These are phyloP conservation scores for Akanthomyces dipterigenus DNA, from an alignment of 2,329 filamentous ascomycete genomes.

Conservation along the genomic window DNA sequence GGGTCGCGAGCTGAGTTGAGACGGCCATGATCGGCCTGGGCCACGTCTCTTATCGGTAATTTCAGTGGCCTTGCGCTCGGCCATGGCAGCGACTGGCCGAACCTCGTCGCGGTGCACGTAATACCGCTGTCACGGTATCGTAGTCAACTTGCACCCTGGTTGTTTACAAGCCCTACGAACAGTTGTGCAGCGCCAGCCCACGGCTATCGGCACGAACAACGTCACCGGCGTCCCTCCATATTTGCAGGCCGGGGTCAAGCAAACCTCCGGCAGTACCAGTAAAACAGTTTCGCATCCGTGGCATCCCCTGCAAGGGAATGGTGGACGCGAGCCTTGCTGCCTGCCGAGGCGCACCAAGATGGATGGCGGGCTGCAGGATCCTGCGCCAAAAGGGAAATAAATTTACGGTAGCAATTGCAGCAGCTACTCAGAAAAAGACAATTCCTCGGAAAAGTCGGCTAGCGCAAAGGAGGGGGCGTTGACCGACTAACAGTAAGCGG, in stretches of 20 bases:
- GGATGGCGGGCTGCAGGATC: not conserved
- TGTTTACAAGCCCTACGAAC: not conserved
- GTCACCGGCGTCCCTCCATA: not conserved
- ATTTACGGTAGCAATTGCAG: not conserved
- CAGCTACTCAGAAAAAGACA: not conserved
- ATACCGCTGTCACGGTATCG: not conserved
- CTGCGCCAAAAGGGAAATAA: not conserved
- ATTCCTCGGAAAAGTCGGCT: conserved; percentile 9
- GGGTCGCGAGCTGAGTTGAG: not conserved
- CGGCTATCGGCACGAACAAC: conserved; percentile 7
- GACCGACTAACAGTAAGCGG: not conserved
- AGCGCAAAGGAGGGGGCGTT: not conserved
- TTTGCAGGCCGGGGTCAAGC: not conserved
- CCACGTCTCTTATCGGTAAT: not conserved
- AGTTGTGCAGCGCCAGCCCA: not conserved
- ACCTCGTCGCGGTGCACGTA: not conserved
- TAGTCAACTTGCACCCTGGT: not conserved
- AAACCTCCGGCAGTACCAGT: not conserved
- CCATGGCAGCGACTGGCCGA: not conserved
- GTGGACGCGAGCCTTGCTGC: not conserved
- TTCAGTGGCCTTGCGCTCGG: not conserved
- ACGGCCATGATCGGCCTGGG: not conserved
- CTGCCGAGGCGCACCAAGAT: not conserved
- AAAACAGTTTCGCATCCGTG: not conserved
- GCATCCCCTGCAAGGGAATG: not conserved